Conservation (phyloP, 176 grass and related monocot species). For the Avena atlantica region DNA sequence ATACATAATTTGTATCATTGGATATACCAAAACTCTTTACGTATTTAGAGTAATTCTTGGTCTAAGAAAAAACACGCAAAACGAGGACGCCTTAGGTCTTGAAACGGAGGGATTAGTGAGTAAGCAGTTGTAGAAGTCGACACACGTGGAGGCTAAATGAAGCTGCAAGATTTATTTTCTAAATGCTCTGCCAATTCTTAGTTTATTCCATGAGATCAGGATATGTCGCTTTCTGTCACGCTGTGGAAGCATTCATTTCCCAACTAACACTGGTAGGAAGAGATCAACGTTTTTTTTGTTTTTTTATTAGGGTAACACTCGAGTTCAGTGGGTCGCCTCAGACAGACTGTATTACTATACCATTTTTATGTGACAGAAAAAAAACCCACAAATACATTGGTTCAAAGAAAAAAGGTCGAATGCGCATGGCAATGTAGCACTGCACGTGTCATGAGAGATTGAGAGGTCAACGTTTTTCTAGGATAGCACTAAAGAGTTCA, state of each 20-base stretch:
- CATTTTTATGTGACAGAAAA: no score
- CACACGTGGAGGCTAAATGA: neutral
- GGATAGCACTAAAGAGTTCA: no score
- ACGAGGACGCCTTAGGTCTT: no score
- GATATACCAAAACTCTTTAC: no score
- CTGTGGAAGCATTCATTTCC: constrained; percentile 19
- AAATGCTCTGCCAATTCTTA: neutral
- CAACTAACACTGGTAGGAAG: constrained; percentile 4
- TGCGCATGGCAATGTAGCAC: neutral
- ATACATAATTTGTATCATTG: no score
- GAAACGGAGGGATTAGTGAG: no score
- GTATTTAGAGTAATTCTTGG: no score
- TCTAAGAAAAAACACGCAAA: no score
- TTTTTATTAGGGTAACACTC: constrained; percentile 17
- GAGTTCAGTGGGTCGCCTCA: neutral
- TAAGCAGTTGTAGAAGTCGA: neutral
- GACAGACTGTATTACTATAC: no score
- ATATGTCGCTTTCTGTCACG: neutral
- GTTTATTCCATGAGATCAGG: neutral
- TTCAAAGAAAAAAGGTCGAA: neutral
- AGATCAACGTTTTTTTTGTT: neutral
- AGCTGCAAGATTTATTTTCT: neutral
- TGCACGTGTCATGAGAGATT: neutral
- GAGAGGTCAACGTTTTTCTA: no score
- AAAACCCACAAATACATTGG: neutral